A percentile compares a stretch with the other conserved stretches of the same genome.
Conservation (phyloP, 2,329 filamentous ascomycete species). For the Xylariaceae sp. region DNA sequence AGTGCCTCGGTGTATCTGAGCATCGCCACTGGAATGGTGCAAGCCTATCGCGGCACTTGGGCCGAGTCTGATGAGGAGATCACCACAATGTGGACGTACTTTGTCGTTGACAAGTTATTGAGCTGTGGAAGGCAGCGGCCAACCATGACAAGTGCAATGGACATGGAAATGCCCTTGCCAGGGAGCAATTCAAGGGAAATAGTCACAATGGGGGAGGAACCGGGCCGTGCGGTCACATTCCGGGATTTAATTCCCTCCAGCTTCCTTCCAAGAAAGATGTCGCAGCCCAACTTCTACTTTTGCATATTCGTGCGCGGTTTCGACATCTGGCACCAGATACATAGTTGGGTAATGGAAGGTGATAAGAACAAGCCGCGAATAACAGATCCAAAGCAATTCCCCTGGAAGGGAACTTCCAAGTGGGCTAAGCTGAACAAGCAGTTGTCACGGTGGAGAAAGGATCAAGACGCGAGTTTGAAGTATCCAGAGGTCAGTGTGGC, state of each 20-base stretch:
- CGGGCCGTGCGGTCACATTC: slow-evolving; percentile 7
- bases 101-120: slow-evolving; percentile 17
- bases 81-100: slow-evolving; percentile 19
- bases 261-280: slow-evolving; percentile 10
- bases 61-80: slow-evolving; percentile 15
- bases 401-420: slow-evolving; percentile 15
- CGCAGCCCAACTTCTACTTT: slow-evolving; percentile 12
- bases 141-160: slow-evolving; percentile 17
- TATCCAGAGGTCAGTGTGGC: slow-evolving; percentile 18
- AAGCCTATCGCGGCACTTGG: slow-evolving; percentile 17
- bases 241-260: slow-evolving; percentile 7
- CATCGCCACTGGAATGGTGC: slow-evolving; percentile 19
- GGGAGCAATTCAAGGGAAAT: slow-evolving; percentile 12
- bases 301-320: slow-evolving; percentile 16
- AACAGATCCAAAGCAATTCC: slow-evolving; percentile 16
- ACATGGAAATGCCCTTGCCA: slow-evolving; percentile 17
- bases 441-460: slow-evolving; percentile 14
- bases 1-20: slow-evolving; percentile 19
- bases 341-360: slow-evolving; percentile 20
- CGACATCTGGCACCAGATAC: slow-evolving; percentile 19
- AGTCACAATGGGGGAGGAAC: slow-evolving; percentile 15
- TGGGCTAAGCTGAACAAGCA: slow-evolving; percentile 17
- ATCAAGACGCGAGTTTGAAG: slow-evolving; percentile 15
- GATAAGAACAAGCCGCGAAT: slow-evolving; percentile 15
- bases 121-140: slow-evolving; percentile 19